Evolutionary conservation across 176 grass and related monocot genomes (phyloP).

Genomic region (Leersia perrieri): DNA sequence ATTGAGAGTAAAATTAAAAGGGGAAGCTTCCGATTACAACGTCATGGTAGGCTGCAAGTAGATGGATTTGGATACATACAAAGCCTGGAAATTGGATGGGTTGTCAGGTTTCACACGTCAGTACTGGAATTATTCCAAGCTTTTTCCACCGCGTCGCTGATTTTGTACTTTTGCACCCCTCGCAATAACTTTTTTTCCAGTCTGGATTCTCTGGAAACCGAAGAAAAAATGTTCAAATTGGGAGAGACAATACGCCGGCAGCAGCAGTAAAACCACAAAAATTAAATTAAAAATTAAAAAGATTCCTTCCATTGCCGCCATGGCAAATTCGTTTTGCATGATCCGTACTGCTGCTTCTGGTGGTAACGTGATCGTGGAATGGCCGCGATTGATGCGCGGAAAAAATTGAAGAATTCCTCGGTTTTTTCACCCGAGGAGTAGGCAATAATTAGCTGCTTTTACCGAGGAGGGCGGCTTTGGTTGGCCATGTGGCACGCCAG

Average conservation of each 20-base stretch:
- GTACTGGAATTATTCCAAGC: background rate
- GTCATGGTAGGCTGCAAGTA: background rate
- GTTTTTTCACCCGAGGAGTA: constrained; percentile 21
- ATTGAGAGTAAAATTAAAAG: background rate
- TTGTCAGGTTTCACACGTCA: constrained; percentile 28
- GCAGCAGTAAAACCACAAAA: background rate
- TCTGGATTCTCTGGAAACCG: constrained; percentile 28
- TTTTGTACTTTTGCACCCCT: constrained; percentile 23
- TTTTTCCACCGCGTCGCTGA: constrained; percentile 30
- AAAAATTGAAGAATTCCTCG: constrained; percentile 30
- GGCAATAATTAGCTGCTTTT: constrained; percentile 37
- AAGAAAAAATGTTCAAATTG: background rate
- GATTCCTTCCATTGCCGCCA: background rate
- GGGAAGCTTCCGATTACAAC: constrained; percentile 29
- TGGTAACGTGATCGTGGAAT: background rate
- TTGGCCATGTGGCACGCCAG: constrained; percentile 29
- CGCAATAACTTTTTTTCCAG: background rate
- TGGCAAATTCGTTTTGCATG: constrained; percentile 17
- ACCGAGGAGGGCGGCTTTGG: constrained; percentile 23
- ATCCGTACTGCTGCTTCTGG: background rate
- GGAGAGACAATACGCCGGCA: background rate
- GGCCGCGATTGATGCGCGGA: background rate
- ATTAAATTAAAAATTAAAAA: background rate
- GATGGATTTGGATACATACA: background rate
- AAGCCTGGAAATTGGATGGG: background rate